These are phyloP conservation scores for Astraeus odoratus DNA, from an alignment of 768 basidiomycete species.

Conservation along the genomic window DNA sequence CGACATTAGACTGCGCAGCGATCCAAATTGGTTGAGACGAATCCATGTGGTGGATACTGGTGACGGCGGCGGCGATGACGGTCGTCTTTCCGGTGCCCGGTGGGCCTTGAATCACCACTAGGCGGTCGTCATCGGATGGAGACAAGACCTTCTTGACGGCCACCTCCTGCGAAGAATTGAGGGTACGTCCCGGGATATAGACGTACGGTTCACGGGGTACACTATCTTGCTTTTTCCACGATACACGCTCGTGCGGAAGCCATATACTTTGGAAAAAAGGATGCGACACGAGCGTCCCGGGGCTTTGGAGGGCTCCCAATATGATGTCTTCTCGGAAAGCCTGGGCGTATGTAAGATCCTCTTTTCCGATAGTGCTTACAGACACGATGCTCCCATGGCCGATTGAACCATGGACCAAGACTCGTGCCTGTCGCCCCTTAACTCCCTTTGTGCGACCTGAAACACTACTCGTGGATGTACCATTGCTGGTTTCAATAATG, in stretches of 20 bases:
- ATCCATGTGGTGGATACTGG: slow-evolving; percentile 13
- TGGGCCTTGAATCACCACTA: slow-evolving; percentile 29
- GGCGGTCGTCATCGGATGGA: slow-evolving; percentile 10
- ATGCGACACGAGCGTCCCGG: slow-evolving; percentile 10
- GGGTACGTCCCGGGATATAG: neutral
- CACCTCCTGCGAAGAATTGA: slow-evolving; percentile 22
- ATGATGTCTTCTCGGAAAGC: slow-evolving; percentile 16
- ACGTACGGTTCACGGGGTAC: neutral
- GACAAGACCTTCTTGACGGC: slow-evolving; percentile 29
- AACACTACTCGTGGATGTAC: slow-evolving; percentile 5
- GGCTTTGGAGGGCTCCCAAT: slow-evolving; percentile 15
- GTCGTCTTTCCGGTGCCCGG: slow-evolving; percentile 41
- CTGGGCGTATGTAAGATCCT: slow-evolving; percentile 52
- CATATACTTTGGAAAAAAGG: slow-evolving; percentile 25
- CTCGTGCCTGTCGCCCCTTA: slow-evolving; percentile 32
- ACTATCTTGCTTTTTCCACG: slow-evolving; percentile 10
- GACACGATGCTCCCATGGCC: slow-evolving; percentile 13
- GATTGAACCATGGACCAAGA: slow-evolving; percentile 23
- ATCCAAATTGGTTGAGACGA: slow-evolving; percentile 28
- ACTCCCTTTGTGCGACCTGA: slow-evolving; percentile 17
- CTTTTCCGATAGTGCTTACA: slow-evolving; percentile 48
- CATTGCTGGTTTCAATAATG: slow-evolving; percentile 10
- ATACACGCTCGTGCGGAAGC: slow-evolving; percentile 12
- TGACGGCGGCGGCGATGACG: slow-evolving; percentile 33
- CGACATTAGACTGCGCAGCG: slow-evolving; percentile 44